These are phyloP conservation scores for Ophiostoma sp. DNA, from an alignment of 2,329 filamentous ascomycete species.

Conservation along the genomic window DNA sequence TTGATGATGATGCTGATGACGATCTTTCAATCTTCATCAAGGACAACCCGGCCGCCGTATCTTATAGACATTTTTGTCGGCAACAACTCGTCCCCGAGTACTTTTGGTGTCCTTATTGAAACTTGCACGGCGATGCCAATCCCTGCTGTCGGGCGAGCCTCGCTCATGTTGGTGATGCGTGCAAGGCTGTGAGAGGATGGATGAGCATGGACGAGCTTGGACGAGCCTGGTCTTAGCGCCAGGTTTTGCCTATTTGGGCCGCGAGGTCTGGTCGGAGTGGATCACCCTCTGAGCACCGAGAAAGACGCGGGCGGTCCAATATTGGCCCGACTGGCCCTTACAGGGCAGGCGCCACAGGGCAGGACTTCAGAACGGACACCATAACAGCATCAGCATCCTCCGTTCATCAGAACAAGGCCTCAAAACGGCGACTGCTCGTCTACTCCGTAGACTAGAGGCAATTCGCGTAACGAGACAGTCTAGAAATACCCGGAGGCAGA, in stretches of 20 bases:
- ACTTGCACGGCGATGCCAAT: neutral
- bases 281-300: conserved; percentile 1
- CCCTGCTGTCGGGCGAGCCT: neutral
- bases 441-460: neutral
- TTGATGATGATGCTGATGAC: neutral
- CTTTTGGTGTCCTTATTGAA: neutral
- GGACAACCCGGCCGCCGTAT: neutral
- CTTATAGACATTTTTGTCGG: neutral
- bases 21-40: neutral
- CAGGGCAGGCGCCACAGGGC: neutral
- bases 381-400: neutral
- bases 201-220: neutral
- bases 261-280: neutral
- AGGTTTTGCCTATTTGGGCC: neutral
- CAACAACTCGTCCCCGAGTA: neutral
- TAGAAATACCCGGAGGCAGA: neutral
- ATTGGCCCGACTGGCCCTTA: conserved; percentile 8
- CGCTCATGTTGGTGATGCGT: neutral
- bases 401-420: neutral
- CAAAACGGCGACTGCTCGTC: neutral
- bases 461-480: neutral
- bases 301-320: conserved; percentile 16
- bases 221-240: neutral
- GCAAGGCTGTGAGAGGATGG: conserved; percentile 12
- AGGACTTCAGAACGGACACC: neutral